Evolutionary conservation across 225 moss, liverwort and hornwort species (phyloP).

Genomic region (Anthoceros angustus): DNA sequence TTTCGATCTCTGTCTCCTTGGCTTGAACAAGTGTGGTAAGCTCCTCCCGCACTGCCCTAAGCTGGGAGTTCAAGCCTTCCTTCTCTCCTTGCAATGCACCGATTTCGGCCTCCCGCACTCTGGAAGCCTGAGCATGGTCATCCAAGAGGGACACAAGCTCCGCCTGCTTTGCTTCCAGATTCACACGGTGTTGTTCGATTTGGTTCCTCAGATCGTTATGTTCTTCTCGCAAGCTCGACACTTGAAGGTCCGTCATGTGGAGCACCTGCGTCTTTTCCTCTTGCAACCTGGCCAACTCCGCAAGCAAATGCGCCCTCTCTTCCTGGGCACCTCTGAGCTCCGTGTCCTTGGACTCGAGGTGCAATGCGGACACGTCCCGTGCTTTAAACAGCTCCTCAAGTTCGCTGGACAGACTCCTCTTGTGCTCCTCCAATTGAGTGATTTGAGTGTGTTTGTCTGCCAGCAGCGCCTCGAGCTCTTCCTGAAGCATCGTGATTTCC

Average conservation of each 20-base stretch:
- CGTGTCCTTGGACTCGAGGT: not conserved
- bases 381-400: not conserved
- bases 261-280: not conserved
- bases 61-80: not conserved
- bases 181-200: not conserved
- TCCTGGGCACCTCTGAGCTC: not conserved
- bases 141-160: not conserved
- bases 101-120: not conserved
- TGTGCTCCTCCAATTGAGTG: not conserved
- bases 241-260: not conserved
- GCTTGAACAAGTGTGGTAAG: not conserved
- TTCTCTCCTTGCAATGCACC: not conserved
- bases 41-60: not conserved
- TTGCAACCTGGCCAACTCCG: not conserved
- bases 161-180: not conserved
- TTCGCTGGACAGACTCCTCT: not conserved
- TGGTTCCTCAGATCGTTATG: not conserved
- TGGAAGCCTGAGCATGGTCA: not conserved
- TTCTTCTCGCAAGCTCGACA: not conserved
- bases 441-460: not conserved
- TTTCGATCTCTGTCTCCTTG: not conserved
- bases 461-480: not conserved
- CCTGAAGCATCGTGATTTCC: not conserved
- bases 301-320: not conserved
- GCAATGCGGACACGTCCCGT: not conserved